phyloP scores from a whole-genome alignment of 495 filamentous ascomycete species.

The Aspergillus leporis region DNA sequence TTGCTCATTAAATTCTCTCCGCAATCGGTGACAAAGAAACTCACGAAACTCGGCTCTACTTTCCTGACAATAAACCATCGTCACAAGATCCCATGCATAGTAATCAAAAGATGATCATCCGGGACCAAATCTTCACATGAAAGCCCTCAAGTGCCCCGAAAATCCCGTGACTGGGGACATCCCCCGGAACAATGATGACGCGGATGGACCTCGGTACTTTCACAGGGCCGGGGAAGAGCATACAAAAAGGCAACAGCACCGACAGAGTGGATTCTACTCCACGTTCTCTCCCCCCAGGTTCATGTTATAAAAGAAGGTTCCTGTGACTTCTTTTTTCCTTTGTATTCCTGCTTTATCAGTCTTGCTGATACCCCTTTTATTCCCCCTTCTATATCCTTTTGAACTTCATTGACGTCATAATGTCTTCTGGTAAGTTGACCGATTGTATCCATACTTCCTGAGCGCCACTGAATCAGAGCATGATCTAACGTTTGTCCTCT shows the following conservation, averaged over 20 bases:
- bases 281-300: conserved; percentile 15
- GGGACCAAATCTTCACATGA: conserved; percentile 24
- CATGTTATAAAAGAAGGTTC: conserved; percentile 28
- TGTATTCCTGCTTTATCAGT: background rate
- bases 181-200: conserved; percentile 36
- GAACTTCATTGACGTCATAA: conserved; percentile 36
- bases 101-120: background rate
- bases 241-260: conserved; percentile 38
- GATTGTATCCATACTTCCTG: background rate
- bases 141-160: conserved; percentile 9
- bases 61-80: background rate
- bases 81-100: conserved; percentile 7
- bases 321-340: conserved; percentile 13
- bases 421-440: conserved; percentile 41
- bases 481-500: background rate
- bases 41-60: background rate
- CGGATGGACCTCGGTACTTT: conserved; percentile 41
- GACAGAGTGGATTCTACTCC: conserved; percentile 16
- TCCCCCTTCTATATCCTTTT: conserved; percentile 7
- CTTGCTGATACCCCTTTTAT: conserved; percentile 1
- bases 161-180: conserved; percentile 31
- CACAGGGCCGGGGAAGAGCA: conserved; percentile 21
- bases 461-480: background rate
- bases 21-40: background rate
- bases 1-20: background rate